Conservation (phyloP, 345 rosid genomes). For the Sisymbrium irio region DNA sequence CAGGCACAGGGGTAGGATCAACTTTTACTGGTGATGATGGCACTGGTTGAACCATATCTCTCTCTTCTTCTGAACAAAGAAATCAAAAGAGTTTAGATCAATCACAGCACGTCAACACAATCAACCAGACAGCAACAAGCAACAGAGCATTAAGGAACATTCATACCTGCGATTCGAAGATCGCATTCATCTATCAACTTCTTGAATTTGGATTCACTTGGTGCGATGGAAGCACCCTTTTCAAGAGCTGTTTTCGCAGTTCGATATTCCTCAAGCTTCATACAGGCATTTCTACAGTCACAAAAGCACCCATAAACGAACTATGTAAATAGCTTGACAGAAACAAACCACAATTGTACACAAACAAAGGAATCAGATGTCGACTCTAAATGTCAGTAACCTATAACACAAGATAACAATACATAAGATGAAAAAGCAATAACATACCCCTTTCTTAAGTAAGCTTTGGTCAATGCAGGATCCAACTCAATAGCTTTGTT, state of each 20-base stretch:
- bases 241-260: constrained; percentile 84
- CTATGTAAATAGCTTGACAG: neutral
- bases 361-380: neutral
- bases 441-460: constrained; percentile 77
- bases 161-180: constrained; percentile 52
- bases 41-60: constrained; percentile 24
- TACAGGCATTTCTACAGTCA: constrained; percentile 65
- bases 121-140: neutral
- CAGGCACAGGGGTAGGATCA: constrained; percentile 20
- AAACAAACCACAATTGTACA: no score
- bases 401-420: neutral
- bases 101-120: neutral
- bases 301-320: neutral
- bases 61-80: constrained; percentile 31
- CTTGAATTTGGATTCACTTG: constrained; percentile 57
- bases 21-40: constrained; percentile 9
- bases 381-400: neutral
- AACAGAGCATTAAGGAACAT: neutral
- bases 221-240: constrained; percentile 58
- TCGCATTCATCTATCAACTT: constrained; percentile 73
- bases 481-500: constrained; percentile 76
- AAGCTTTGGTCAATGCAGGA: constrained; percentile 64
- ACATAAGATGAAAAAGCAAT: neutral
- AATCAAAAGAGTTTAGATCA: neutral
- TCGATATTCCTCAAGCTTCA: constrained; percentile 84